These are phyloP conservation scores for Thalassiosira hispida DNA, from an alignment of 352 stramenopile species.

Conservation along the genomic window DNA sequence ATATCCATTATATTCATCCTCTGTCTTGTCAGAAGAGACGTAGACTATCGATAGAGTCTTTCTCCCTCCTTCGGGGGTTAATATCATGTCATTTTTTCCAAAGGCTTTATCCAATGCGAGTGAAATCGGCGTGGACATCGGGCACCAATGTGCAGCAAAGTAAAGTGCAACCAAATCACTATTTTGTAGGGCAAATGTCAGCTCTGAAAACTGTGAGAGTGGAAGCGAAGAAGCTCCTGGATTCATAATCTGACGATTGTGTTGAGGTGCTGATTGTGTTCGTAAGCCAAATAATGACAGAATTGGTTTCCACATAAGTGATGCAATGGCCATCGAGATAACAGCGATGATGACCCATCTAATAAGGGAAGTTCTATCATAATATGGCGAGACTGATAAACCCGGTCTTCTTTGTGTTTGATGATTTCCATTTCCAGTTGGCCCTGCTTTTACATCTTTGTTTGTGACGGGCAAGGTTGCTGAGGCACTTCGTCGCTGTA, in stretches of 20 bases:
- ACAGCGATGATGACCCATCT: conserved; percentile 3
- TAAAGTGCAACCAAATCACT: conserved; percentile 71
- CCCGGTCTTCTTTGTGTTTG: background rate
- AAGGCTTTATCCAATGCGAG: conserved; percentile 59
- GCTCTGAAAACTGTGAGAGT: conserved; percentile 58
- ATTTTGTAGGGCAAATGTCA: conserved; percentile 66
- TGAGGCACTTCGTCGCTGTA: conserved; percentile 1
- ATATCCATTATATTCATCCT: conserved; percentile 61
- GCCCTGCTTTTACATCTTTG: background rate
- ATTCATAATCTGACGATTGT: background rate
- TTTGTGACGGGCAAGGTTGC: conserved; percentile 3
- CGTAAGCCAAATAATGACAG: conserved; percentile 12
- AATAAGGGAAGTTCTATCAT: conserved; percentile 7
- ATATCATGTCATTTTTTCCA: conserved; percentile 36
- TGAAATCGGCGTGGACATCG: conserved; percentile 59
- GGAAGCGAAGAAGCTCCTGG: conserved; percentile 24
- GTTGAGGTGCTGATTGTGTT: background rate
- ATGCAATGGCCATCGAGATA: background rate
- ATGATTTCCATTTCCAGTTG: background rate
- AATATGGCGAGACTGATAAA: background rate
- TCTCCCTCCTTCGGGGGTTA: conserved; percentile 26
- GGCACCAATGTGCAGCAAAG: conserved; percentile 76
- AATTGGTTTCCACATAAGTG: conserved; percentile 9
- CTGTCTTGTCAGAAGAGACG: conserved; percentile 66
- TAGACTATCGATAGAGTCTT: conserved; percentile 67